A percentile compares a stretch with the other conserved stretches of the same genome.
phyloP scores from a whole-genome alignment of 371 early-diverging fungal genomes.

The Rhizopus delemar region DNA sequence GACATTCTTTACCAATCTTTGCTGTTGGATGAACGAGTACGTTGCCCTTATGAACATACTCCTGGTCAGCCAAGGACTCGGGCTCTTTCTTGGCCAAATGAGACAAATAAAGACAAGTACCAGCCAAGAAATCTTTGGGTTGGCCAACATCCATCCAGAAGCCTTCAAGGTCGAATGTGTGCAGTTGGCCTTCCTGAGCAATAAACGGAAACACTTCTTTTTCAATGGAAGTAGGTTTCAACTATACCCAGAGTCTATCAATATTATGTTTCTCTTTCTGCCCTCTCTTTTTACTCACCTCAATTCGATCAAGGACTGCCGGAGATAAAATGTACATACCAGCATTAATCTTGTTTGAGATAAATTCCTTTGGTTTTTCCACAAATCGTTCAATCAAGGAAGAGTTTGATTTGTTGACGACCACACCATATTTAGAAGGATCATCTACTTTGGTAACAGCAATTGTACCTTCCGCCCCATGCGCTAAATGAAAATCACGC shows the following conservation, averaged over 20 bases:
- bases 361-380: slow-evolving; percentile 96
- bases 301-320: slow-evolving; percentile 89
- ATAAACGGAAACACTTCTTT: slow-evolving; percentile 97
- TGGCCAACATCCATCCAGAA: slow-evolving; percentile 99
- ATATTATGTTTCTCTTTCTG: slow-evolving; percentile 2
- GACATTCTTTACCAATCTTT: slow-evolving; percentile 90
- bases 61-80: slow-evolving; percentile 61
- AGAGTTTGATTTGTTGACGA: slow-evolving; percentile 72
- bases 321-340: slow-evolving; percentile 98
- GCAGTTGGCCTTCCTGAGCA: slow-evolving; percentile 83
- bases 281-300: slow-evolving; percentile 44
- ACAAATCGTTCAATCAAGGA: slow-evolving; percentile 92
- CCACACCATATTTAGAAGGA: slow-evolving; percentile 98
- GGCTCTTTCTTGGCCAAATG: slow-evolving; percentile 77
- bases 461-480: slow-evolving; percentile 93
- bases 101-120: slow-evolving; percentile 90
- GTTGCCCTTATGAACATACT: slow-evolving; percentile 77
- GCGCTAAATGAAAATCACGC: slow-evolving; percentile 81
- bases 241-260: slow-evolving; percentile 5
- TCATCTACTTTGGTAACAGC: slow-evolving; percentile 96
- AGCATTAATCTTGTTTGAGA: slow-evolving; percentile 98
- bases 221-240: slow-evolving; percentile 94
- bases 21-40: slow-evolving; percentile 91
- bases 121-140: slow-evolving; percentile 97
- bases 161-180: slow-evolving; percentile 92